Conservation (phyloP, 192 early-diverging fungal genomes). For the Entomortierella chlamydospora region DNA sequence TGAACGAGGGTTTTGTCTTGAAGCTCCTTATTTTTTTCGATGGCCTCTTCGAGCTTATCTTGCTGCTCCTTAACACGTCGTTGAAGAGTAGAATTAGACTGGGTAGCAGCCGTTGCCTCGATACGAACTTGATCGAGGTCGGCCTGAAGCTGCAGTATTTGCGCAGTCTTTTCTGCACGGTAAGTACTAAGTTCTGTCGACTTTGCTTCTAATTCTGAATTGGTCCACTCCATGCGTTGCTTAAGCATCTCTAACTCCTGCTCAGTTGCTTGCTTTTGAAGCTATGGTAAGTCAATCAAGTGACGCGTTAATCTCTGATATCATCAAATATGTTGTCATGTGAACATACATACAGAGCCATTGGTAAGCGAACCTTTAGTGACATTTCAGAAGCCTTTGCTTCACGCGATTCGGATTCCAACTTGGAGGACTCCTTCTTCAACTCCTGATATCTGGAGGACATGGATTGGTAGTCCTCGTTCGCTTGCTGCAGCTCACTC, state of each 20-base stretch:
- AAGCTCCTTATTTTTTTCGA: slow-evolving; percentile 52
- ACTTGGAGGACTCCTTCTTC: slow-evolving; percentile 34
- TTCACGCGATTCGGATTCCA: slow-evolving; percentile 44
- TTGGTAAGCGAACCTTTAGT: slow-evolving; percentile 20
- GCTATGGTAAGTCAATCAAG: slow-evolving; percentile 9
- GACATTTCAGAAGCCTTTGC: slow-evolving; percentile 45
- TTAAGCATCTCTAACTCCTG: slow-evolving; percentile 71
- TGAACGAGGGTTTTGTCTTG: slow-evolving; percentile 60
- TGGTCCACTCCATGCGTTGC: slow-evolving; percentile 73
- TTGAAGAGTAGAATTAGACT: slow-evolving; percentile 66
- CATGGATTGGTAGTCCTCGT: slow-evolving; percentile 40
- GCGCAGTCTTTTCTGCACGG: slow-evolving; percentile 63
- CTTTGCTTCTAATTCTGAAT: slow-evolving; percentile 73
- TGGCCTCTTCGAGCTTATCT: slow-evolving; percentile 57
- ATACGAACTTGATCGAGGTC: slow-evolving; percentile 57
- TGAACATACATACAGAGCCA: not conserved
- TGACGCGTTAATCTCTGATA: not conserved
- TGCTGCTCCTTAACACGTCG: slow-evolving; percentile 61
- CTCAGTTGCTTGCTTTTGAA: slow-evolving; percentile 56
- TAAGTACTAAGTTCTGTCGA: slow-evolving; percentile 62
- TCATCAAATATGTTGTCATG: not conserved
- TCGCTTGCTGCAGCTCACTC: slow-evolving; percentile 33
- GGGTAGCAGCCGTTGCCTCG: slow-evolving; percentile 51
- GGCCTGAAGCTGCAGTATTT: slow-evolving; percentile 59
- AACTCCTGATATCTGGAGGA: slow-evolving; percentile 29